Percentiles rank a stretch among this genome's conserved stretches.
Conservation (phyloP, 768 basidiomycete genomes). For the Lactifluus volemus region DNA sequence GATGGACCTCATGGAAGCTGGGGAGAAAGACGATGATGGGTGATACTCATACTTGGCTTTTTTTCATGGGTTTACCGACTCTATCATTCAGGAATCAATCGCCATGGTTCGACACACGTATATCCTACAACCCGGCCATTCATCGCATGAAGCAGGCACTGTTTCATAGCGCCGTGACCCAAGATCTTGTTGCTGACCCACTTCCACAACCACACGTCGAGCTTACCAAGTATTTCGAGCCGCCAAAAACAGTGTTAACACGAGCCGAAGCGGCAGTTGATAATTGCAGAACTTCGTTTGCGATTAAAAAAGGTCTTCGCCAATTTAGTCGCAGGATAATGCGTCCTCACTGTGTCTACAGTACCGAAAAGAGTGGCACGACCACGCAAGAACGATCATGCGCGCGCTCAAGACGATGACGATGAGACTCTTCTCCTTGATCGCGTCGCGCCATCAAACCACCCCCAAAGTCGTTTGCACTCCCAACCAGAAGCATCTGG, state of each 20-base stretch:
- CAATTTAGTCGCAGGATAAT: not conserved
- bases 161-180: constrained; percentile 76
- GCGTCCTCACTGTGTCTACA: constrained; percentile 22
- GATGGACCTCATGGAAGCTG: constrained; percentile 78
- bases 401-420: constrained; percentile 50
- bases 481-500: constrained; percentile 25
- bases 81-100: constrained; percentile 37
- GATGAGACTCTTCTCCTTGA: constrained; percentile 20
- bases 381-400: constrained; percentile 54
- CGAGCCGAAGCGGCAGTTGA: constrained; percentile 47
- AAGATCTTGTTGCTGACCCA: constrained; percentile 64
- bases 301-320: constrained; percentile 63
- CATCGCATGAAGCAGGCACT: constrained; percentile 91
- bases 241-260: constrained; percentile 62
- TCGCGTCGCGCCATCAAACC: not conserved
- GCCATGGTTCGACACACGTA: constrained; percentile 69
- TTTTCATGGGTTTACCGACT: not conserved
- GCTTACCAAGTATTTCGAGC: constrained; percentile 73
- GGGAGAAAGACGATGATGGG: constrained; percentile 72
- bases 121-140: constrained; percentile 83
- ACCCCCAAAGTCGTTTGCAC: constrained; percentile 6
- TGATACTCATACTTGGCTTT: constrained; percentile 23
- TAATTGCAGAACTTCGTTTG: constrained; percentile 56
- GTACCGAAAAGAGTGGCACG: constrained; percentile 55
- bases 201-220: constrained; percentile 83